phyloP scores from a whole-genome alignment of 768 basidiomycete genomes.

The Lentinula edodes region DNA sequence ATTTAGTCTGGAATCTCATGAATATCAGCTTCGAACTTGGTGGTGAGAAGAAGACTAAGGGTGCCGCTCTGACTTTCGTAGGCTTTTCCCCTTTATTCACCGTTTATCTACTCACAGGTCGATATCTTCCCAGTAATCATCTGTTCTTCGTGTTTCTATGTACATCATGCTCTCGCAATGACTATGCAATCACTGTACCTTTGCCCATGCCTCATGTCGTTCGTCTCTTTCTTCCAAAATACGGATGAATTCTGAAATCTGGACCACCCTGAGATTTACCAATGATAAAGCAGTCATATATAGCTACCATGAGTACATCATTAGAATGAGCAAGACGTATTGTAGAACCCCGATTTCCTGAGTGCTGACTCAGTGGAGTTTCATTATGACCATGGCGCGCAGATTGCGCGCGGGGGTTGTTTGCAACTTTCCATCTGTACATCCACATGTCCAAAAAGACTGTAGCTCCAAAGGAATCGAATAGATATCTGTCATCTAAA shows the following conservation, averaged over 20 bases:
- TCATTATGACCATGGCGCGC: no score
- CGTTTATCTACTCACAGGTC: background rate
- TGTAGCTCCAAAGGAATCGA: conserved; percentile 14
- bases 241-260: background rate
- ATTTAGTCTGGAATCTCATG: background rate
- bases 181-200: background rate
- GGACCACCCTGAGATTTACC: background rate
- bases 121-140: background rate
- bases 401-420: background rate
- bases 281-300: no score
- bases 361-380: no score
- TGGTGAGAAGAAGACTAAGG: conserved; percentile 99
- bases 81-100: conserved; percentile 26
- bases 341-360: no score
- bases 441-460: conserved; percentile 1
- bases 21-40: conserved; percentile 88
- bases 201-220: background rate
- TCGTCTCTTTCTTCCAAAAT: background rate
- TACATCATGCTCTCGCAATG: background rate
- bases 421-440: background rate
- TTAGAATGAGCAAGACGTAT: no score
- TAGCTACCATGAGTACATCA: no score
- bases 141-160: background rate
- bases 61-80: conserved; percentile 92
- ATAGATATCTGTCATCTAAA: conserved; percentile 70